phyloP scores from a whole-genome alignment of 108 stramenopile species.

The Cyclotella atomus region DNA sequence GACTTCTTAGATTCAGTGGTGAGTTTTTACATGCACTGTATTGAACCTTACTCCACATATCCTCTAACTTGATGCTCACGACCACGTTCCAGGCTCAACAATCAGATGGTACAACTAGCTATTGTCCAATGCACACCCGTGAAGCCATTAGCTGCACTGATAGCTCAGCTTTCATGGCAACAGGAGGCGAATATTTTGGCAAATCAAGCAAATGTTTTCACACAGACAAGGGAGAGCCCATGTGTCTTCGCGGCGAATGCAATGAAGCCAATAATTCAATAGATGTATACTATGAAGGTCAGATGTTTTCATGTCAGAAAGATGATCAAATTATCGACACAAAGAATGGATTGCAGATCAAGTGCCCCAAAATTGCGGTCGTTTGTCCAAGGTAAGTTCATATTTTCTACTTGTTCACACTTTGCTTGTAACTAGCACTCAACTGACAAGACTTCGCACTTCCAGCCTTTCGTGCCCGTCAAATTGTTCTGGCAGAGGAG shows the following conservation, averaged over 20 bases:
- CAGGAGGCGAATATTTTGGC: constrained; percentile 36
- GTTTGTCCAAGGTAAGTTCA: constrained; percentile 29
- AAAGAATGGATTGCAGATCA: constrained; percentile 29
- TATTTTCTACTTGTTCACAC: not conserved
- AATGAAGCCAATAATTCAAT: constrained; percentile 27
- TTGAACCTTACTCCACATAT: not conserved
- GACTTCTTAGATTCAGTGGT: constrained; percentile 26
- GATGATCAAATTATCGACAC: constrained; percentile 46
- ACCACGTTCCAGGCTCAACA: not conserved
- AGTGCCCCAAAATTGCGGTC: constrained; percentile 39
- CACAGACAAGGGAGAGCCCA: constrained; percentile 33
- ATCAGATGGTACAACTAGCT: not conserved
- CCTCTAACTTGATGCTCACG: not conserved
- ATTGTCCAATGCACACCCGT: constrained; percentile 44
- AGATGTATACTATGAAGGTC: constrained; percentile 26
- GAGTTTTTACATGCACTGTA: not conserved
- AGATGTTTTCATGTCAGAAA: constrained; percentile 22
- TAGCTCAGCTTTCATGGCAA: not conserved
- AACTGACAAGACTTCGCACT: not conserved
- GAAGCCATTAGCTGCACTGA: constrained; percentile 33
- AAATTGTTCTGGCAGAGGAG: constrained; percentile 42
- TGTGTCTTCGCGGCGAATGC: constrained; percentile 36
- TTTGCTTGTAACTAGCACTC: not conserved
- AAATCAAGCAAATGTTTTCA: constrained; percentile 44
- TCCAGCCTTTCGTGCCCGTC: constrained; percentile 35